These are phyloP conservation scores for Schizothecium vesticola DNA, from an alignment of 495 filamentous ascomycete genomes.

Conservation along the genomic window DNA sequence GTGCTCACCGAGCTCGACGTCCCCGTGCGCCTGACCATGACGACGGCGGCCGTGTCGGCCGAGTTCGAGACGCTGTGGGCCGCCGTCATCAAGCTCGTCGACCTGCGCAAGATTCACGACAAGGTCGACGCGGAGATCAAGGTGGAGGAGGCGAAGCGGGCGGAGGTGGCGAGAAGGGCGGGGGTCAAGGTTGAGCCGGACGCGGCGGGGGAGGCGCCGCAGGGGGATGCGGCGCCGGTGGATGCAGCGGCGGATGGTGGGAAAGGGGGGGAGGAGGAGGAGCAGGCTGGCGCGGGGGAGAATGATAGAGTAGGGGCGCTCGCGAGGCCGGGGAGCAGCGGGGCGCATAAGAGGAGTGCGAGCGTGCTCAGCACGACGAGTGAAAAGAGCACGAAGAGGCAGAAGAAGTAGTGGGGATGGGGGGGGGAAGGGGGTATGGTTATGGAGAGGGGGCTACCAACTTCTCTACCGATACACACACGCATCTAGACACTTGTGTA, in stretches of 20 bases:
- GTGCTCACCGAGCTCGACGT: slow-evolving; percentile 76
- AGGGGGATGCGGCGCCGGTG: slow-evolving; percentile 1
- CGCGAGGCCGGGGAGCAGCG: slow-evolving; percentile 27
- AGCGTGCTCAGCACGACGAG: slow-evolving; percentile 65
- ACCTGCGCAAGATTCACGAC: slow-evolving; percentile 75
- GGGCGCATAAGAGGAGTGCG: slow-evolving; percentile 65
- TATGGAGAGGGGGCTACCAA: too few relatives aligned
- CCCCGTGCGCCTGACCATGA: slow-evolving; percentile 73
- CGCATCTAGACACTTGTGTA: neutral
- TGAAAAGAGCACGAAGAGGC: slow-evolving; percentile 66
- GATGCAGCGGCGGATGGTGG: neutral
- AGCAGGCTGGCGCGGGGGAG: neutral
- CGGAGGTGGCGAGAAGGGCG: slow-evolving; percentile 49
- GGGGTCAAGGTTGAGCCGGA: neutral
- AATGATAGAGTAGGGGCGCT: slow-evolving; percentile 18
- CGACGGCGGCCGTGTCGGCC: slow-evolving; percentile 71
- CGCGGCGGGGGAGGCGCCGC: slow-evolving; percentile 18
- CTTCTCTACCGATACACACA: neutral
- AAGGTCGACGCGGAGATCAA: slow-evolving; percentile 37
- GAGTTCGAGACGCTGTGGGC: slow-evolving; percentile 76
- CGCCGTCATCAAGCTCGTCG: slow-evolving; percentile 69
- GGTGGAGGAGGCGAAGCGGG: slow-evolving; percentile 54
- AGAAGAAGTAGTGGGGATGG: slow-evolving; percentile 51
- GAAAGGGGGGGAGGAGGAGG: neutral
- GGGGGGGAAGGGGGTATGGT: too few relatives aligned